phyloP scores from a whole-genome alignment of 2,329 filamentous ascomycete genomes.

The Pseudocercospora eumusae region DNA sequence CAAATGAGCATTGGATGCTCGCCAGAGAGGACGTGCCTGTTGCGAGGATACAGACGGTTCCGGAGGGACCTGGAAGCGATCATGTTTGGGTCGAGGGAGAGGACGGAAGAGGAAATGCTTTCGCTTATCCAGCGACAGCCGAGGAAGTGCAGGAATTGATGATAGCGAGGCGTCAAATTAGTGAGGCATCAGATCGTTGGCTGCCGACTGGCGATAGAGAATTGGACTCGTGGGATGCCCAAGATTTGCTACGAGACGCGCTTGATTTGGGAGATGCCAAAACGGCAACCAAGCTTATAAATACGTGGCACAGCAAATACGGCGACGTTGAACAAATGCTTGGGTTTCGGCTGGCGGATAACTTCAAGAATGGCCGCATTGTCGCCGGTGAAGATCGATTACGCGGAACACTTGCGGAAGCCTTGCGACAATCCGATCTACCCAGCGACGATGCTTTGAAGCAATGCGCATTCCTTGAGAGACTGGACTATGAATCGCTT shows the following conservation, averaged over 20 bases:
- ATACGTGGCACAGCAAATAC: slow-evolving; percentile 15
- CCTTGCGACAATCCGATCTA: neutral
- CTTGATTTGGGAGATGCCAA: slow-evolving; percentile 11
- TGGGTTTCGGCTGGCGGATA: neutral
- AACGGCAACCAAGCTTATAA: slow-evolving; percentile 14
- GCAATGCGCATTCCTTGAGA: neutral
- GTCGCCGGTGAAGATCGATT: neutral
- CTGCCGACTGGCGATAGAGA: slow-evolving; percentile 13
- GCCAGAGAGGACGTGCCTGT: neutral
- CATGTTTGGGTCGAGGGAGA: neutral
- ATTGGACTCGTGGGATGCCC: slow-evolving; percentile 18
- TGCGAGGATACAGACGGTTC: neutral
- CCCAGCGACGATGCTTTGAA: neutral
- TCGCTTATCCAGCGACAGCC: neutral
- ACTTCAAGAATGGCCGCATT: neutral
- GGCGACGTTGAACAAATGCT: slow-evolving; percentile 16
- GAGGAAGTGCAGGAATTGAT: neutral
- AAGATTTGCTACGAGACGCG: slow-evolving; percentile 20
- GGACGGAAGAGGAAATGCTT: too few relatives aligned
- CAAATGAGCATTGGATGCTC: neutral
- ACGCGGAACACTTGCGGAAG: neutral
- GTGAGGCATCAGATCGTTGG: neutral
- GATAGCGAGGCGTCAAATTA: neutral
- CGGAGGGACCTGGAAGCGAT: neutral
- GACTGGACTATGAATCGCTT: neutral